Conservation (phyloP, 2,329 filamentous ascomycete genomes). For the Ascochyta rabiei region DNA sequence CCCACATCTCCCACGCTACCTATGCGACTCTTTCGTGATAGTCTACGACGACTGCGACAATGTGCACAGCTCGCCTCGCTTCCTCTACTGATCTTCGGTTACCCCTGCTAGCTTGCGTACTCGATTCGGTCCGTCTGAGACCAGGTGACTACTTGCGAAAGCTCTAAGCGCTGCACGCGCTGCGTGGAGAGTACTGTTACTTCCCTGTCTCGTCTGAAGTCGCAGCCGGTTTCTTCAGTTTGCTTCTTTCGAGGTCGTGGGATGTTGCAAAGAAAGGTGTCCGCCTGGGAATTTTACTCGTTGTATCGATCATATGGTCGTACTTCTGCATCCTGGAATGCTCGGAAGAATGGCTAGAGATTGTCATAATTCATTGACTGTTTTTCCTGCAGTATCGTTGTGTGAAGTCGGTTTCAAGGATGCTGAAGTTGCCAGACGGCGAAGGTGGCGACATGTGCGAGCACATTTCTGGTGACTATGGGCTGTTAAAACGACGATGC, state of each 20-base stretch:
- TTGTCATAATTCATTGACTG: constrained; percentile 4
- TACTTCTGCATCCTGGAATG: not conserved
- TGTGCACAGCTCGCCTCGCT: not conserved
- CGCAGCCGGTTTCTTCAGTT: not conserved
- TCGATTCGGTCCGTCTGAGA: constrained; percentile 7
- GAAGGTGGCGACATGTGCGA: constrained; percentile 23
- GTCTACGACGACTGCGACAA: not conserved
- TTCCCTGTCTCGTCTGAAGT: not conserved
- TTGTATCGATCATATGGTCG: too few relatives aligned
- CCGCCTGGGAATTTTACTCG: not conserved
- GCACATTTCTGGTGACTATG: constrained; percentile 36
- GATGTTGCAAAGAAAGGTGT: not conserved
- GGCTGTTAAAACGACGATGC: constrained; percentile 5
- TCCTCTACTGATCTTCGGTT: not conserved
- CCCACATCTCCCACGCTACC: not conserved
- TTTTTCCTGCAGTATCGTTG: constrained; percentile 26
- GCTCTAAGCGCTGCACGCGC: not conserved
- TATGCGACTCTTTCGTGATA: not conserved
- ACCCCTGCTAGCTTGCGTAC: constrained; percentile 6
- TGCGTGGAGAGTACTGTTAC: not conserved
- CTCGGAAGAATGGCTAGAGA: not conserved
- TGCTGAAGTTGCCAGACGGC: constrained; percentile 11
- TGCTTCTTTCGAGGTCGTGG: not conserved
- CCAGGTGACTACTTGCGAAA: not conserved
- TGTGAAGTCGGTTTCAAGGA: constrained; percentile 42